Conservation (phyloP, 306 rosid genomes). For the Purshia tridentata region DNA sequence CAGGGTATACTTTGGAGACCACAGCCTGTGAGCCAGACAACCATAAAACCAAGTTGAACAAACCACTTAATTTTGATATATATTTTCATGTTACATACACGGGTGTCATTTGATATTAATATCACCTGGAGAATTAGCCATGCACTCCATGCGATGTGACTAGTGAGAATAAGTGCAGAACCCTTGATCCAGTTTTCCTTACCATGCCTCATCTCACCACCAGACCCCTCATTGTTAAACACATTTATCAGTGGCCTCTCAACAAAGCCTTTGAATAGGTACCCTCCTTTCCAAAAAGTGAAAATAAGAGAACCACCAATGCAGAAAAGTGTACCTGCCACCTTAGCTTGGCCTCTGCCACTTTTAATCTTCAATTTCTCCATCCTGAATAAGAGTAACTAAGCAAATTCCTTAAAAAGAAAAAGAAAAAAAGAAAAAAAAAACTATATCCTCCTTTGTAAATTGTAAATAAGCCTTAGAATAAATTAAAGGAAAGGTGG, state of each 20-base stretch:
- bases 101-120: background rate
- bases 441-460: background rate
- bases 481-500: background rate
- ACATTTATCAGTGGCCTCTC: constrained; percentile 28
- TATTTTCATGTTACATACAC: background rate
- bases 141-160: constrained; percentile 32
- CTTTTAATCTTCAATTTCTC: constrained; percentile 39
- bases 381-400: constrained; percentile 25
- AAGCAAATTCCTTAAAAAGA: background rate
- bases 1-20: constrained; percentile 31
- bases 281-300: constrained; percentile 41
- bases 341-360: constrained; percentile 36
- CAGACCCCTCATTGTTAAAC: background rate
- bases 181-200: constrained; percentile 43
- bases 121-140: constrained; percentile 48
- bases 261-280: constrained; percentile 19
- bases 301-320: constrained; percentile 37
- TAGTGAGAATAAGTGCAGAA: constrained; percentile 31
- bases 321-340: constrained; percentile 37
- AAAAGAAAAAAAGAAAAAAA: background rate
- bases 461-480: too few species aligned
- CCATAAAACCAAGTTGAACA: background rate
- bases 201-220: background rate
- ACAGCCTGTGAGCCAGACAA: constrained; percentile 22
- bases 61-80: background rate